phyloP scores from a whole-genome alignment of 345 rosid genomes.

The Eucalyptus grandis region DNA sequence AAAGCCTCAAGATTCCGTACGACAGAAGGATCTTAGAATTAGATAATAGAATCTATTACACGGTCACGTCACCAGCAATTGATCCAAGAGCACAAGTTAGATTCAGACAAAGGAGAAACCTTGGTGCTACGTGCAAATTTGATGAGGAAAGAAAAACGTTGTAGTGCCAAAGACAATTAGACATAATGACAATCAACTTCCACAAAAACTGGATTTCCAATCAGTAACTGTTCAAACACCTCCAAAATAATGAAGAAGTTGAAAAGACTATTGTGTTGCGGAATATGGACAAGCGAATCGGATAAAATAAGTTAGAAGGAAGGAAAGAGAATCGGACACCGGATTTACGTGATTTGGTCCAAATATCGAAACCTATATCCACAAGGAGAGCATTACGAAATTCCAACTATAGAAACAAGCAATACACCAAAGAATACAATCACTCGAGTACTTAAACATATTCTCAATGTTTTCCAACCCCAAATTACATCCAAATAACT shows the following conservation, averaged over 20 bases:
- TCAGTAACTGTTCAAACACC: no score
- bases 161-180: neutral
- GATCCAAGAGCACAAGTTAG: neutral
- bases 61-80: neutral
- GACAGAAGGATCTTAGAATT: neutral
- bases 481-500: no score
- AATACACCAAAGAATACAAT: no score
- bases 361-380: no score
- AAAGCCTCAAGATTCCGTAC: neutral
- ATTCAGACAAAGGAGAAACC: neutral
- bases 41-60: neutral
- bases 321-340: no score
- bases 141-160: neutral
- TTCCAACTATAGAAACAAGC: no score
- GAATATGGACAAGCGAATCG: no score
- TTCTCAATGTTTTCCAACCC: rapidly evolving
- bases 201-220: neutral
- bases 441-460: no score
- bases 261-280: neutral
- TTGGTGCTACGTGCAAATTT: neutral
- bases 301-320: no score
- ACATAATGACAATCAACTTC: neutral
- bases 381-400: rapidly evolving
- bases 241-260: neutral
- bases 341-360: rapidly evolving